These are phyloP conservation scores for Diaporthe batatas DNA, from an alignment of 2,329 filamentous ascomycete genomes.

Conservation along the genomic window DNA sequence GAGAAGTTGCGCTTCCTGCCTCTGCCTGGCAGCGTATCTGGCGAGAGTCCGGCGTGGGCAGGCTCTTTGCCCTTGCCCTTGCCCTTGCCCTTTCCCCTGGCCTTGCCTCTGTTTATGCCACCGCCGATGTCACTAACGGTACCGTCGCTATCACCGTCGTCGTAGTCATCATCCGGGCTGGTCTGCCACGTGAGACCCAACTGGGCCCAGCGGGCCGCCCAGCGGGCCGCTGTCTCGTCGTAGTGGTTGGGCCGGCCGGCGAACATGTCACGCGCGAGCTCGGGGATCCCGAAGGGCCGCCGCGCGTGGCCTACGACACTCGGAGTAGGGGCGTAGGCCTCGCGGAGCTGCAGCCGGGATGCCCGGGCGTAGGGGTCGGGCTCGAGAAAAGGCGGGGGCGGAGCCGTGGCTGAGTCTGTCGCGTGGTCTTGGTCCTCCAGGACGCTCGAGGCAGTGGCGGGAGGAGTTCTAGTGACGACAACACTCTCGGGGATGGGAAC, in stretches of 20 bases:
- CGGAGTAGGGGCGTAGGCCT: background rate
- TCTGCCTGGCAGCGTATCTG: no score
- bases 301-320: background rate
- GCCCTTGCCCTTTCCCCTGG: background rate
- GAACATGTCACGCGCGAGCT: background rate
- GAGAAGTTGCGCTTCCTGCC: constrained; percentile 3
- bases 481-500: background rate
- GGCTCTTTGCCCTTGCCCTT: background rate
- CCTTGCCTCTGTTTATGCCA: background rate
- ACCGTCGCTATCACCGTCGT: background rate
- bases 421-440: background rate
- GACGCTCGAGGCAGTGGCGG: background rate
- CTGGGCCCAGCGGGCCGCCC: constrained; percentile 1
- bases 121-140: background rate
- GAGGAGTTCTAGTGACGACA: background rate
- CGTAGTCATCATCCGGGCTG: background rate
- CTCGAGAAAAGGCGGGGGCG: background rate
- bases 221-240: constrained; percentile 14
- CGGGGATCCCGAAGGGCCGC: constrained; percentile 7
- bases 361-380: background rate
- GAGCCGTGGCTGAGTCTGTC: no score
- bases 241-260: constrained; percentile 5
- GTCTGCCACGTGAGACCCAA: background rate
- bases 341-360: background rate
- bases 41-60: background rate